These are phyloP conservation scores for Saturnispora quitensis DNA, from an alignment of 805 yeast species.

Conservation along the genomic window DNA sequence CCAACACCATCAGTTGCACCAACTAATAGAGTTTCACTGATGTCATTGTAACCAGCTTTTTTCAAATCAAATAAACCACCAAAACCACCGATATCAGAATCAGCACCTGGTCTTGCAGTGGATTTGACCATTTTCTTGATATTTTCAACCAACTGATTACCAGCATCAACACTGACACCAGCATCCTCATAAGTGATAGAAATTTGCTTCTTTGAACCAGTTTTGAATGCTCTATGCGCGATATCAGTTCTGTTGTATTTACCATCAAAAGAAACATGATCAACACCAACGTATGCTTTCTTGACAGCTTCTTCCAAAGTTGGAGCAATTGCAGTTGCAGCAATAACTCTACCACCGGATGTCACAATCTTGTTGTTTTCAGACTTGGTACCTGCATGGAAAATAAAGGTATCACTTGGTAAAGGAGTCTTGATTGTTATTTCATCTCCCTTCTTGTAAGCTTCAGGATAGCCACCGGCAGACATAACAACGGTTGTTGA, in stretches of 20 bases:
- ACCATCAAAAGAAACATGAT: constrained; percentile 57
- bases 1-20: constrained; percentile 99
- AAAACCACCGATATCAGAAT: constrained; percentile 96
- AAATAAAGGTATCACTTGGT: constrained; percentile 59
- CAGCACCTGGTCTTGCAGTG: constrained; percentile 93
- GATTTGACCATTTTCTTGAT: constrained; percentile 87
- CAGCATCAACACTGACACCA: constrained; percentile 96
- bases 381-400: constrained; percentile 91
- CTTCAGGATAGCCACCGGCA: constrained; percentile 94
- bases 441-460: constrained; percentile 77
- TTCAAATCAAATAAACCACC: constrained; percentile 93
- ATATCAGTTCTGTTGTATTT: constrained; percentile 87
- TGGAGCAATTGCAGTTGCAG: constrained; percentile 77
- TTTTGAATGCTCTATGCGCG: constrained; percentile 91
- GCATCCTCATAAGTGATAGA: constrained; percentile 85
- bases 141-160: constrained; percentile 80
- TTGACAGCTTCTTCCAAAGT: constrained; percentile 73
- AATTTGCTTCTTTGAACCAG: constrained; percentile 23
- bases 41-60: constrained; percentile 72
- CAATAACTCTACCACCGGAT: constrained; percentile 95
- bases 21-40: constrained; percentile 72
- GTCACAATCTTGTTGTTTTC: constrained; percentile 52
- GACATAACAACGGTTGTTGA: constrained; percentile 90
- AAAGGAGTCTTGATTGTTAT: constrained; percentile 46
- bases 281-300: constrained; percentile 80